Evolutionary conservation across 352 stramenopile genomes (phyloP), one percentile per base, ranked within the genome.

Genomic region (Globisporangium nagaii): DNA sequence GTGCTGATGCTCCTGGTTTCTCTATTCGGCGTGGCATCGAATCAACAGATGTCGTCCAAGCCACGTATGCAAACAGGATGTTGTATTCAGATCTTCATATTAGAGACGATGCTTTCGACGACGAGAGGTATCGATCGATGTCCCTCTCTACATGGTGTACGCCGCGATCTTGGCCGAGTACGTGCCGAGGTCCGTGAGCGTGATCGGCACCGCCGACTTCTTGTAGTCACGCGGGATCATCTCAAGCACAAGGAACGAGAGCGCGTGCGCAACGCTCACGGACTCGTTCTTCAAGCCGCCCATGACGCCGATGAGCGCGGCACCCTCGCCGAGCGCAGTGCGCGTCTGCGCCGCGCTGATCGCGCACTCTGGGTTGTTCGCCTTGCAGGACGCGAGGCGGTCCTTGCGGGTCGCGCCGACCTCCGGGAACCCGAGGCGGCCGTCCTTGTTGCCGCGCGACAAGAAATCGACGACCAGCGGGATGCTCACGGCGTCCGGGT

Each of bases 321-420:
- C 70, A 4, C 60, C 49, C 56, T 77, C 68, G 17, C 49, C 48
- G 60, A 69, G 73, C 41, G 68, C 57, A 31, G 68, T 46, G 19
- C 56, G 69, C 30, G 60, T 45, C 20, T 73, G 65, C n/a, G 58
- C 65, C 7, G 60, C 25, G n/a, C 68, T 59, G 41, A 75, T 76
- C 20, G 60, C 65, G 32, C 71, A 64, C 40, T 64, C 53, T n/a
- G 71, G 66, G 66, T 81, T 72, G 41, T 58, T 66, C 22, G 60
- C 40, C 25, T 61, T 19, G 43, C 66, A 77, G 42, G 60, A 40
- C 1, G 55, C 57, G 4, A 71, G 47, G 1, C 71, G 71, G n/a
- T 60, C 62, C 39, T 70, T 70, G 22, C 79, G 71, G 6, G 58
- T 41, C 5, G 55, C 49, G 0, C 47, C 71, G 1, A 82, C 24